Conservation (phyloP, 139 green algal species). For the Yamagishiella unicocca region DNA sequence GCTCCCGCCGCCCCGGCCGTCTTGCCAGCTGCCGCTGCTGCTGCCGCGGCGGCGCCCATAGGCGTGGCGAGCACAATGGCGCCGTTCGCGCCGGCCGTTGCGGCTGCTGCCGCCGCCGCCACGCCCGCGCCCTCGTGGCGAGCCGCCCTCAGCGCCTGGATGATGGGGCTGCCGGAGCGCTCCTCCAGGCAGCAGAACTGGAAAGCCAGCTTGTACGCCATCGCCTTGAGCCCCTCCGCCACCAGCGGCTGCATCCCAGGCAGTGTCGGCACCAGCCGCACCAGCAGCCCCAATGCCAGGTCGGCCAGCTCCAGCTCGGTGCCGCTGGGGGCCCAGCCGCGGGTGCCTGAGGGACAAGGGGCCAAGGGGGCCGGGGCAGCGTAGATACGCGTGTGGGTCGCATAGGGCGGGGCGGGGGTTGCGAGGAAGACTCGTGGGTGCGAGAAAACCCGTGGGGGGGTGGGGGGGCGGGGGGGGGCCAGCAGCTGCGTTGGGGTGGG, state of each 20-base stretch:
- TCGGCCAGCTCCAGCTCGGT: slow-evolving; percentile 75
- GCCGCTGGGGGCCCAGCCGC: slow-evolving; percentile 61
- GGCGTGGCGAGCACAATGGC: background rate
- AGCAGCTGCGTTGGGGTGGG: no score
- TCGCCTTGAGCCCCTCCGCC: slow-evolving; percentile 22
- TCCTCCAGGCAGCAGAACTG: slow-evolving; percentile 55
- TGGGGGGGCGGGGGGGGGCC: no score
- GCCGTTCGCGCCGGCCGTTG: background rate
- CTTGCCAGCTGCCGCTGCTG: background rate
- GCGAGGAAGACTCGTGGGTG: no score
- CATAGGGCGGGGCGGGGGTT: no score
- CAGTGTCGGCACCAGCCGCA: slow-evolving; percentile 57
- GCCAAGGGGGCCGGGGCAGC: no score
- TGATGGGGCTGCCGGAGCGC: slow-evolving; percentile 37
- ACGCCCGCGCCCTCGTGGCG: background rate
- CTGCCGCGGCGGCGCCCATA: background rate
- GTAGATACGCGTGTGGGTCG: no score
- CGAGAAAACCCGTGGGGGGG: no score
- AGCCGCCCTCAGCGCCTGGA: slow-evolving; percentile 4
- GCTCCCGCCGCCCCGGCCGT: background rate
- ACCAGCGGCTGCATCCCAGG: slow-evolving; percentile 2
- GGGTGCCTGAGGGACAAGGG: slow-evolving; percentile 30
- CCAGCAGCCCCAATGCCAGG: slow-evolving; percentile 68
- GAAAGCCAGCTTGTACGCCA: slow-evolving; percentile 46
- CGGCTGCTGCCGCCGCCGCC: background rate